Evolutionary conservation across 176 grass and related monocot species (phyloP), one percentile per base, ranked within the genome.

Genomic region (Puccinellia tenuiflora): DNA sequence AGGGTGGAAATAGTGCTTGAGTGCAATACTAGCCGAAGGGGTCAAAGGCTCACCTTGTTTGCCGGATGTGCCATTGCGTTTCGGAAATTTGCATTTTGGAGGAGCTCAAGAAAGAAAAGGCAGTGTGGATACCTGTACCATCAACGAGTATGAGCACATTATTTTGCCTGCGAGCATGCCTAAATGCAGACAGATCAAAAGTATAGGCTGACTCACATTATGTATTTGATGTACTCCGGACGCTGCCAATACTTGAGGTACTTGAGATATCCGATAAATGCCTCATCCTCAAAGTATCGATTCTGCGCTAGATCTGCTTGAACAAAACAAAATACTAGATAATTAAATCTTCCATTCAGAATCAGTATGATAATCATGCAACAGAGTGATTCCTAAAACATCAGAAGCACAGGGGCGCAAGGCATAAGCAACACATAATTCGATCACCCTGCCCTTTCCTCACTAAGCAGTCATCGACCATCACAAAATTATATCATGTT

Each of bases 21-120:
- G 53, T 81, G 30, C 33, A 25, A 67, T 54, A 48, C 50, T 68
- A 68, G 33, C 24, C 10, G 47, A 57, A 78, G 37, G 22, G 42
- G 35, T 62, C 69, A 59, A 57, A 57, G 75, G 6, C 77, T 82
- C 40, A 98, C 96, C 93, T 98, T 98, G 93, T 64, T 98, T 84
- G 88, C 91, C 63, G 96, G 96, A 93, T 96, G 96, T 71, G 96
- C 96, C 96, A 95, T 96, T 68, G 89, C 93, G 85, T 88, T 93
- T 16, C 91, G 89, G 60, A 98, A 98, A 80, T 95, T 98, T 46
- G 85, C 87, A 80, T 95, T 98, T 90, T 96, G 96, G 10, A 98
- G 96, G 83, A 98, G 96, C 73, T 98, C 91, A 77, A 95, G 96
- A 91, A 98, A 98, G 85, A 88, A 96, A 87, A 98, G 96, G 68